These are phyloP conservation scores for Kingdonia uniflora DNA, from an alignment of 164 flowering plant genomes.

Conservation along the genomic window DNA sequence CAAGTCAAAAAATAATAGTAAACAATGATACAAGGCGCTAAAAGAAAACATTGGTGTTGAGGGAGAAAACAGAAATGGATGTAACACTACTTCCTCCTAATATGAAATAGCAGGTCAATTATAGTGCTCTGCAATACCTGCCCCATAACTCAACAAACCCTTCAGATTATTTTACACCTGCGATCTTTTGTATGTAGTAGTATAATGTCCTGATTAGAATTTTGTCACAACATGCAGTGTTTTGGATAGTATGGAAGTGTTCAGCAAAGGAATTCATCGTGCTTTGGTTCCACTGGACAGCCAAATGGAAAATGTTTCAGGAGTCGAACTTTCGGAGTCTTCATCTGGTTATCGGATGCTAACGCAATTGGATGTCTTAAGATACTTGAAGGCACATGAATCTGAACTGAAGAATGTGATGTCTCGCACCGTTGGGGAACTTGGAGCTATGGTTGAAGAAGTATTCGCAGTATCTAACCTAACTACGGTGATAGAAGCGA, in stretches of 20 bases:
- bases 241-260: conserved; percentile 78
- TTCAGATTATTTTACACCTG: no score
- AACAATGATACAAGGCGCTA: no score
- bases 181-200: no score
- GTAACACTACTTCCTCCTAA: no score
- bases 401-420: conserved; percentile 23
- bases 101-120: no score
- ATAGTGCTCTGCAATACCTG: no score
- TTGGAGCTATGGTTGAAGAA: conserved; percentile 38
- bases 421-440: conserved; percentile 23
- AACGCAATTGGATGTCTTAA: conserved; percentile 78
- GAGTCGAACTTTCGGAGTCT: conserved; percentile 57
- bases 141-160: no score
- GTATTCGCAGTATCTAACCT: conserved; percentile 43
- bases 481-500: conserved; percentile 47
- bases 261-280: conserved; percentile 81
- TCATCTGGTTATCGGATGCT: conserved; percentile 66
- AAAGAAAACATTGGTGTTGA: no score
- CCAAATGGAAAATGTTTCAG: conserved; percentile 44
- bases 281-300: conserved; percentile 74
- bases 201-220: neutral
- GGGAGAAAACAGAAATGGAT: no score
- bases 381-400: conserved; percentile 34
- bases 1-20: no score
- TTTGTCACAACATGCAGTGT: conserved; percentile 29